Evolutionary conservation across 129 eudicot species (phyloP).

Genomic region (Gnaphalium uliginosum): DNA sequence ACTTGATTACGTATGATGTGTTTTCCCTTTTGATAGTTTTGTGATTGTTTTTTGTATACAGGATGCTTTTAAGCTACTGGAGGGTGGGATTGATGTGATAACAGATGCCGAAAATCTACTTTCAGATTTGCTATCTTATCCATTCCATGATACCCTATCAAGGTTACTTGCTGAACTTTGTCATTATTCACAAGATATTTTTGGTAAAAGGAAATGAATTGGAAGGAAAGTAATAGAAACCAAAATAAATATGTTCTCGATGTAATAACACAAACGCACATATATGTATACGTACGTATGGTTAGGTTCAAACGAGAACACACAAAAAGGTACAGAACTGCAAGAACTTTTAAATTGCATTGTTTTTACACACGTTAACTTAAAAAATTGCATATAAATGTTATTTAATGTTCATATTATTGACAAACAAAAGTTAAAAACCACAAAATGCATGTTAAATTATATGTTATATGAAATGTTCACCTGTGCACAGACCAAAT

Average conservation of each 20-base stretch:
- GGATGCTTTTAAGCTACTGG: slow-evolving; percentile 78
- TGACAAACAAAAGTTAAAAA: no score
- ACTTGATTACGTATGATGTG: background rate
- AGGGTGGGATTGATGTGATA: slow-evolving; percentile 83
- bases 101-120: slow-evolving; percentile 75
- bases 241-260: background rate
- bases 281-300: no score
- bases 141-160: slow-evolving; percentile 62
- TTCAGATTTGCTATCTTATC: slow-evolving; percentile 70
- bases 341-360: no score
- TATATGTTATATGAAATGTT: no score
- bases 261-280: background rate
- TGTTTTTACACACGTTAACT: no score
- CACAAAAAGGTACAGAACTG: no score
- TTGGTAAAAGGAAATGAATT: background rate
- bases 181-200: background rate
- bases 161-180: slow-evolving; percentile 50
- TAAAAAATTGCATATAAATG: no score
- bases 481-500: no score
- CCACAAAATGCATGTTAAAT: no score
- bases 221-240: background rate
- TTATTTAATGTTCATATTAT: no score
- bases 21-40: background rate
- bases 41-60: slow-evolving; percentile 36
- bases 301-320: no score